Evolutionary conservation across 2,329 filamentous ascomycete genomes (phyloP).

Genomic region (Ascochyta rabiei): DNA sequence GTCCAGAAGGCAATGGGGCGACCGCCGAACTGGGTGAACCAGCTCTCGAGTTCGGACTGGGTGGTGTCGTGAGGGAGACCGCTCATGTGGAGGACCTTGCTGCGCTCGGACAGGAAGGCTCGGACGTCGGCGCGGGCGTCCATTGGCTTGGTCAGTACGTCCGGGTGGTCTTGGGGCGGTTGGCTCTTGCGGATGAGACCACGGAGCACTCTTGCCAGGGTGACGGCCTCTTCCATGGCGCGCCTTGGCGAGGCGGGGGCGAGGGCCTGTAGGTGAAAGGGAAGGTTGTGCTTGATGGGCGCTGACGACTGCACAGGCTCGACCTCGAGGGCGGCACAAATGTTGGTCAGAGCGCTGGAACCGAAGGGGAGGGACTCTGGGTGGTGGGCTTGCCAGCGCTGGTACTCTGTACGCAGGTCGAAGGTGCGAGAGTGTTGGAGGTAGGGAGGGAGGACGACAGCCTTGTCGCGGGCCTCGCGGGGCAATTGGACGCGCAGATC

Average conservation of each 20-base stretch:
- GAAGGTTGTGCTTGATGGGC: conserved; percentile 97
- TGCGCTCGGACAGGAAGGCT: conserved; percentile 93
- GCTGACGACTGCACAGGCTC: conserved; percentile 97
- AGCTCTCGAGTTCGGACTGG: conserved; percentile 97
- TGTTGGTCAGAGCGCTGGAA: conserved; percentile 93
- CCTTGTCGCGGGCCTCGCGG: conserved; percentile 96
- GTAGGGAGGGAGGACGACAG: conserved; percentile 93
- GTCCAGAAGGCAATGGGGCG: conserved; percentile 99
- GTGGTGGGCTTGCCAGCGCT: conserved; percentile 97
- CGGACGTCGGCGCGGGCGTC: conserved; percentile 95
- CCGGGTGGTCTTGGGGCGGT: conserved; percentile 88
- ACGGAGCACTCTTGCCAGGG: conserved; percentile 86
- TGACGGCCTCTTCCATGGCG: conserved; percentile 97
- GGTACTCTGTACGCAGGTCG: conserved; percentile 95
- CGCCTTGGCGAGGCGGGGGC: conserved; percentile 93
- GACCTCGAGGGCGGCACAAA: conserved; percentile 96
- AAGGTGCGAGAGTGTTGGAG: conserved; percentile 98
- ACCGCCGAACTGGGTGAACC: conserved; percentile 98
- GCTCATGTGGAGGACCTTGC: conserved; percentile 98
- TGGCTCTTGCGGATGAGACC: conserved; percentile 96
- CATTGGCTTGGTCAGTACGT: conserved; percentile 93
- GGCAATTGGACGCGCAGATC: conserved; percentile 97
- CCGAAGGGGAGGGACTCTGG: conserved; percentile 97
- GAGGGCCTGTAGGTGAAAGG: conserved; percentile 95
- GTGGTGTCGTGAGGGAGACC: conserved; percentile 97